Conservation (phyloP, 495 filamentous ascomycete species). For the Xylaria longipes region DNA sequence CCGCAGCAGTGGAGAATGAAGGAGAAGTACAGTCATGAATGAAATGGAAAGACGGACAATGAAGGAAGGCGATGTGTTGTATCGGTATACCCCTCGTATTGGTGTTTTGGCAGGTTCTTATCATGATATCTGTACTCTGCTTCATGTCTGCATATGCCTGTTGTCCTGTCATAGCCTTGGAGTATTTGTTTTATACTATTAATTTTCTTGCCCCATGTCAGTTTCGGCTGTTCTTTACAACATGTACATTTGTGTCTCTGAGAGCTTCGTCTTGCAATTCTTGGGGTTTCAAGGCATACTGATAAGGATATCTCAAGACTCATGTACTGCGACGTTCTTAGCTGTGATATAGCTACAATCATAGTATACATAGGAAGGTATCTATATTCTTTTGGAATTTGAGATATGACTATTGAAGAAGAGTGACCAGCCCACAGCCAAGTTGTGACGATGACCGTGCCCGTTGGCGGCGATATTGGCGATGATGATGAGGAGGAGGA, state of each 20-base stretch:
- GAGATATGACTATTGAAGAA: not conserved
- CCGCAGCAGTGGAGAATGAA: not conserved
- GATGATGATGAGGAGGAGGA: constrained; percentile 71
- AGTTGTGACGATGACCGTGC: constrained; percentile 68
- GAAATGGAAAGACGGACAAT: constrained; percentile 7
- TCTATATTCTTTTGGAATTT: no score
- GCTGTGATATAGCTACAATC: not conserved
- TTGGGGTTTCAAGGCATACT: not conserved
- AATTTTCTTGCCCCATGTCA: not conserved
- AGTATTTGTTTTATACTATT: constrained; percentile 23
- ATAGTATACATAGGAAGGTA: not conserved
- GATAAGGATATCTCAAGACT: not conserved
- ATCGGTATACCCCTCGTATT: constrained; percentile 24
- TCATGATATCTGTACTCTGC: not conserved
- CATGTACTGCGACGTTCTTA: not conserved
- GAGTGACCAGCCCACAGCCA: constrained; percentile 45
- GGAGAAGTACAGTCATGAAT: constrained; percentile 8
- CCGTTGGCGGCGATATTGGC: constrained; percentile 68
- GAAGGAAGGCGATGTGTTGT: constrained; percentile 6
- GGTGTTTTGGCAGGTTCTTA: not conserved
- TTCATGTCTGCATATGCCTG: constrained; percentile 1
- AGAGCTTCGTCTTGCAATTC: not conserved
- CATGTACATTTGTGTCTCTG: not conserved
- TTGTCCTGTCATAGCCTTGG: constrained; percentile 24
- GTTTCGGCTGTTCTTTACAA: not conserved